Evolutionary conservation across 805 yeast species (phyloP).

Genomic region (Metschnikowia santaceciliae): DNA sequence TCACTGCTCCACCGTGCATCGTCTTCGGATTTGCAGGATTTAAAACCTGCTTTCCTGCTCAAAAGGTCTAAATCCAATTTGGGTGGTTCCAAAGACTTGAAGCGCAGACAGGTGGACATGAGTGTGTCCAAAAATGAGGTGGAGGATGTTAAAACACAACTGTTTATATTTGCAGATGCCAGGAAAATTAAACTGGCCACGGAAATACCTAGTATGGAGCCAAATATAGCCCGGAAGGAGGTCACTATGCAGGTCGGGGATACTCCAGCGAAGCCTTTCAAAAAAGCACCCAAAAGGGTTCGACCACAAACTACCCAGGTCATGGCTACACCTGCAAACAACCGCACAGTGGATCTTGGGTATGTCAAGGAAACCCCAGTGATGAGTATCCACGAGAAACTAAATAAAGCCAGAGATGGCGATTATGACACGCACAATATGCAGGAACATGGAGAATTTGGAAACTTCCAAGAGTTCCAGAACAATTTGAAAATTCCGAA

Average conservation of each 20-base stretch:
- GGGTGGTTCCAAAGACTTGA: constrained; percentile 32
- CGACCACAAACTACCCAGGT: constrained; percentile 8
- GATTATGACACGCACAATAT: too few species aligned
- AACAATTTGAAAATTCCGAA: too few species aligned
- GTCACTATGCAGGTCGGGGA: constrained; percentile 22
- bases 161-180: constrained; percentile 26
- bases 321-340: constrained; percentile 14
- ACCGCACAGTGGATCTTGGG: constrained; percentile 6
- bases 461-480: too few species aligned
- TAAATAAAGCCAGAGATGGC: neutral
- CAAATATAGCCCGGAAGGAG: too few species aligned
- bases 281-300: neutral
- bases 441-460: too few species aligned
- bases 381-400: neutral
- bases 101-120: constrained; percentile 40
- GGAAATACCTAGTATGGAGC: constrained; percentile 18
- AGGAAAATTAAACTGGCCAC: constrained; percentile 23
- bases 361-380: constrained; percentile 12
- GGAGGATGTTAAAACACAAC: constrained; percentile 3
- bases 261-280: constrained; percentile 22
- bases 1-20: constrained; percentile 19
- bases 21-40: constrained; percentile 20
- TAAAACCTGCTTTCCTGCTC: constrained; percentile 32
- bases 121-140: constrained; percentile 15
- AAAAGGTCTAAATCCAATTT: constrained; percentile 40